Base-by-base conservation (phyloP, 2,329 filamentous ascomycete species). In the Penicillium corylophilum region DNA sequence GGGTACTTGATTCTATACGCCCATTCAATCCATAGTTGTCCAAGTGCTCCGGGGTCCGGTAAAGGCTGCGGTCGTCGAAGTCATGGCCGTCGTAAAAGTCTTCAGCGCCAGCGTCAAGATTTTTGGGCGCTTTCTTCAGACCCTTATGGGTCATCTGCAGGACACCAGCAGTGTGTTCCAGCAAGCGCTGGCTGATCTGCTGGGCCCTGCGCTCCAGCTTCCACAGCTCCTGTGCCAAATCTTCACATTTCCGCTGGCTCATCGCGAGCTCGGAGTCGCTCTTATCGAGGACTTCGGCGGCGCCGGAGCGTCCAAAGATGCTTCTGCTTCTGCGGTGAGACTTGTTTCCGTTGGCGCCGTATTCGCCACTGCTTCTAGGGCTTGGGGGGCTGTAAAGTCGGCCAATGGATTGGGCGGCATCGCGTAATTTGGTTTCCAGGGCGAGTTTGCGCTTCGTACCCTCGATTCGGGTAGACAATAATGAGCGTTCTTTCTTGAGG, bases 111-210 rank as follows among this genome's bases (percentile, higher is more conserved):
- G 87, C 88, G 55, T 89, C 71, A 41, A 57, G 55, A 47, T 72
- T 73, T 45, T 77, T 73, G 7, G 76, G 70, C 59, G 82, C 83
- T 64, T 83, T 87, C 51, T 79, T 78, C n/a, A 87, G 79, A 0
- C 83, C 84, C 62, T 87, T 88, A 72, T 97, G 92, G 8, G 92
- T 95, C 71, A 95, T 82, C 67, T 96, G 91, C 48, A 99, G 76
- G 35, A 99, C 89, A 40, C 90, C 93, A 13, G 94, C 92, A 0
- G 93, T 97, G 69, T 99, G 94, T 69, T 93, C 86, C 45, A 97
- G 76, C 40, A 99, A 76, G 55, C 85, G 83, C 62, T 82, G 83
- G 64, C 95, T 89, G 8, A 89, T 82, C 52, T 87, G 82, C 74
- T 90, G 85, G 53, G 87, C 77, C 59, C 88, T 79, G 70, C 88